Conservation (phyloP, 78 protist species). For the Dictyostelium citrinum region DNA sequence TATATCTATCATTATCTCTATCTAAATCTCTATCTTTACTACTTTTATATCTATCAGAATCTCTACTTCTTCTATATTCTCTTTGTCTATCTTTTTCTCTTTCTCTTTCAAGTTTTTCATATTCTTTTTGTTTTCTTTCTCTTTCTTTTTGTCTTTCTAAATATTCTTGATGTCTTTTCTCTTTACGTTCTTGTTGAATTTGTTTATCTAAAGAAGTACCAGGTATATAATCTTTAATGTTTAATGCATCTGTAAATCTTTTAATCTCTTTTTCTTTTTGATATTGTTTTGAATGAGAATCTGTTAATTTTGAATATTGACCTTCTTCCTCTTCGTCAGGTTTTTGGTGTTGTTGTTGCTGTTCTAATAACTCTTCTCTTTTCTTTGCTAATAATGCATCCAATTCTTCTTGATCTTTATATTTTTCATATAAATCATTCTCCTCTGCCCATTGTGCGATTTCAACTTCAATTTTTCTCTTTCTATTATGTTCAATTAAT, state of each 20-base stretch:
- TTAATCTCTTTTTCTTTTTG: slow-evolving; percentile 41
- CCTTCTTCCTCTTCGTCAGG: neutral
- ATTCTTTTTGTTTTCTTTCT: neutral
- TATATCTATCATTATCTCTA: neutral
- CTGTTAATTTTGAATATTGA: neutral
- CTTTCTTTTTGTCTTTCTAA: slow-evolving; percentile 17
- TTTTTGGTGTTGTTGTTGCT: neutral
- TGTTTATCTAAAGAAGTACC: slow-evolving; percentile 30
- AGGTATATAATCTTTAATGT: slow-evolving; percentile 33
- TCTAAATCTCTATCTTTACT: neutral
- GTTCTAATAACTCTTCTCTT: neutral
- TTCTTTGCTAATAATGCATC: slow-evolving; percentile 12
- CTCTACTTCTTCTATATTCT: neutral
- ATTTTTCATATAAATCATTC: slow-evolving; percentile 34
- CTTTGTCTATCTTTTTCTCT: slow-evolving; percentile 12
- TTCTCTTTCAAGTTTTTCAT: neutral
- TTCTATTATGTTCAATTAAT: slow-evolving; percentile 81
- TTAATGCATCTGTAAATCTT: slow-evolving; percentile 49
- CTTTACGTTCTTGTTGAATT: slow-evolving; percentile 38
- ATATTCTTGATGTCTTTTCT: slow-evolving; percentile 23
- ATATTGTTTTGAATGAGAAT: slow-evolving; percentile 25
- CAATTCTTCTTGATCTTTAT: slow-evolving; percentile 20
- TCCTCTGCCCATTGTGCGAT: slow-evolving; percentile 46
- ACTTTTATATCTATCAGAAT: neutral
- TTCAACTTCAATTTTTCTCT: slow-evolving; percentile 77